Conservation (phyloP, 352 stramenopile species). For the Thalassiosira livingstoniorum region DNA sequence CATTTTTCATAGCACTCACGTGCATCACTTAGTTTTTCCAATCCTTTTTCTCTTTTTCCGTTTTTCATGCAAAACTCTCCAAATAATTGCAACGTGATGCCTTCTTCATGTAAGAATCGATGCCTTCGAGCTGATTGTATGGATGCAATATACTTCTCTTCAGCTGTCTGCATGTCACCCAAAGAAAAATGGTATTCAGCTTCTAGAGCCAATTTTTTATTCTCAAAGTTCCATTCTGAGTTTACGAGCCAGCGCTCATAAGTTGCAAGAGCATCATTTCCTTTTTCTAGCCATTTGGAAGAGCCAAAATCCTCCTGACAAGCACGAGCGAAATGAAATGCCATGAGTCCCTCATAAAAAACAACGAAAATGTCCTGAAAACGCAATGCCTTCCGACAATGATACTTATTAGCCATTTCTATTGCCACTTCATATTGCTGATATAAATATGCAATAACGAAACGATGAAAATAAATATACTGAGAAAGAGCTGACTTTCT, state of each 20-base stretch:
- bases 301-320: neutral
- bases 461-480: neutral
- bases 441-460: neutral
- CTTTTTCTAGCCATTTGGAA: neutral
- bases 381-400: neutral
- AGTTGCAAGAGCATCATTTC: neutral
- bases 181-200: neutral
- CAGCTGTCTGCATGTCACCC: neutral
- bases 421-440: neutral
- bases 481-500: neutral
- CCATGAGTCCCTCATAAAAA: neutral
- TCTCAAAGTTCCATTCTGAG: neutral
- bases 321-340: neutral
- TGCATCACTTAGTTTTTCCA: neutral
- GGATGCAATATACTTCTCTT: neutral
- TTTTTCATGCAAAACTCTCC: neutral
- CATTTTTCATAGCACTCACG: neutral
- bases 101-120: slow-evolving; percentile 1
- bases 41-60: neutral
- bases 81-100: neutral
- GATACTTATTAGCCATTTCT: neutral
- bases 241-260: neutral
- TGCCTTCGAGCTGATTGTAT: neutral
- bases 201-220: neutral
- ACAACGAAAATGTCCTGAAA: neutral